Evolutionary conservation across 73 alveolate species (phyloP), one percentile per base, ranked within the genome.

Genomic region (Strombidium stylifer): DNA sequence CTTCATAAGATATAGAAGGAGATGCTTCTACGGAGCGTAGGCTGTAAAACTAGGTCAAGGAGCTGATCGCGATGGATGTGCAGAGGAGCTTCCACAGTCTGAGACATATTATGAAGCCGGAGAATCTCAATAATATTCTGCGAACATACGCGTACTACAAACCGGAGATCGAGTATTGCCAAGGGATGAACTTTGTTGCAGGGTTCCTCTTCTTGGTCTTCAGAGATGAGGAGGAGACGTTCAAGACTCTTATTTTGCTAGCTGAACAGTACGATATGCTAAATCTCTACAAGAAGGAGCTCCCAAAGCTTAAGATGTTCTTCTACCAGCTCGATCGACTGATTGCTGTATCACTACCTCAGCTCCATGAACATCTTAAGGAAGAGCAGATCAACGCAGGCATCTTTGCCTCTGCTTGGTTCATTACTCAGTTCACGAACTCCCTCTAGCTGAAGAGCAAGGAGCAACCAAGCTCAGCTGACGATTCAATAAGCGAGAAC

Each of bases 121-220:
- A 54, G 37, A 66, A 50, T 14, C 49, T 91, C 19, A 80, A 75
- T 26, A 88, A 88, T 47, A 73, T 93, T 11, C 77, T 93, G 48
- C 47, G 67, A 30, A 85, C 96, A 6, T 79, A 80, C 35, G 98
- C 98, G 0, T 81, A 80, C 66, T 70, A 73, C 49, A 85, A 88
- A 59, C 94, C 97, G 12, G 94, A 73, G 47, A 69, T 93, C 23
- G 96, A 93, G 30, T 93, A 93, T 57, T 93, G 98, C 69, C 93
- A 93, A 83, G 95, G 97, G 36, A 86, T 93, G 97, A 93, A 93
- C 73, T 93, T 93, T 73, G 80, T 93, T n/a, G 97, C 92, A 1
- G 98, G 96, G 3, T 87, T 93, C 56, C 58, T 93, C 48, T 85
- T 79, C 51, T 54, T 82, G 65, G 58, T 72, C 44, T 75, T 78